phyloP scores from a whole-genome alignment of 2,329 filamentous ascomycete species.

The Hypomyces perniciosus region DNA sequence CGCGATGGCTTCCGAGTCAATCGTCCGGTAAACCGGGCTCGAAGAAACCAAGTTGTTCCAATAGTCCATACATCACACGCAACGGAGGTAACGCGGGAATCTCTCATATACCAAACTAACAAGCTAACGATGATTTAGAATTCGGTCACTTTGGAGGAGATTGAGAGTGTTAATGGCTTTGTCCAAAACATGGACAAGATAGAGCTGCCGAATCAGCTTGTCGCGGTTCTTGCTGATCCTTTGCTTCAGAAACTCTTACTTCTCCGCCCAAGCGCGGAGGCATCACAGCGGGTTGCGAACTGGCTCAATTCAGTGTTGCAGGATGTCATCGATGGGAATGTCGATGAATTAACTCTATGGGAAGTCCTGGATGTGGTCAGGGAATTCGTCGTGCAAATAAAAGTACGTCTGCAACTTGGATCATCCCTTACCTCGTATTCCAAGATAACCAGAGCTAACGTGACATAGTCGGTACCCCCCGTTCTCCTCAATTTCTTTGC shows the following conservation, averaged over 20 bases:
- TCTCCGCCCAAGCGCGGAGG: conserved; percentile 51
- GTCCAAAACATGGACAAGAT: conserved; percentile 70
- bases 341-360: conserved; percentile 41
- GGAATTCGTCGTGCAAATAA: conserved; percentile 50
- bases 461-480: conserved; percentile 38
- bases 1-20: conserved; percentile 57
- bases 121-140: conserved; percentile 33
- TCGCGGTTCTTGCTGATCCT: conserved; percentile 69
- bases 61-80: conserved; percentile 69
- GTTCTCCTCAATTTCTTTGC: conserved; percentile 44
- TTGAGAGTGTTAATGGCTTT: conserved; percentile 64
- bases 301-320: conserved; percentile 54
- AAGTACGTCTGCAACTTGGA: conserved; percentile 34
- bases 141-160: conserved; percentile 68
- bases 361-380: conserved; percentile 51
- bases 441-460: conserved; percentile 8
- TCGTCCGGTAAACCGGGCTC: conserved; percentile 32
- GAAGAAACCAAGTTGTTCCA: conserved; percentile 47
- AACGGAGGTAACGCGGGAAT: conserved; percentile 46
- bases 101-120: background rate
- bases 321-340: conserved; percentile 48
- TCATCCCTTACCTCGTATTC: background rate
- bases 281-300: conserved; percentile 47
- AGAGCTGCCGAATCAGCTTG: conserved; percentile 74
- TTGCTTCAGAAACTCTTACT: conserved; percentile 72